Percentiles rank a stretch among this genome's conserved stretches.
Evolutionary conservation across 306 rosid species (phyloP).

Genomic region (Mucuna pruriens): DNA sequence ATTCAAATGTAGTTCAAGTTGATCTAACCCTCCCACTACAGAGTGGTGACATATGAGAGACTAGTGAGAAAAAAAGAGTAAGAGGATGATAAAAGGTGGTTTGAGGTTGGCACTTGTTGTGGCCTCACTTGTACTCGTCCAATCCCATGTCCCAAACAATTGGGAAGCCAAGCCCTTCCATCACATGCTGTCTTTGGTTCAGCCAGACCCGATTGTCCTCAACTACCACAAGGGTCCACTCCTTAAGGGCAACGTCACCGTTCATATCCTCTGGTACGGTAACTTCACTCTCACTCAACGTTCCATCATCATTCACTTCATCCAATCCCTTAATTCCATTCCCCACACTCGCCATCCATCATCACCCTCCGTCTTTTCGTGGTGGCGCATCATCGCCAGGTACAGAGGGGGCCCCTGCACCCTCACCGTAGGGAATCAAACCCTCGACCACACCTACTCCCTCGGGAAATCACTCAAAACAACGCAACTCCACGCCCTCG

Average conservation of each 20-base stretch:
- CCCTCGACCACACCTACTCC: conserved; percentile 19
- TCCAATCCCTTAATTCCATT: conserved; percentile 18
- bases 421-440: conserved; percentile 37
- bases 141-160: conserved; percentile 14
- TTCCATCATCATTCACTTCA: conserved; percentile 31
- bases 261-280: conserved; percentile 68
- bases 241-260: conserved; percentile 53
- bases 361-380: conserved; percentile 19
- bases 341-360: not conserved
- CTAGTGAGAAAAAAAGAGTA: too few relatives aligned
- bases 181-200: conserved; percentile 30
- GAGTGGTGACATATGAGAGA: too few relatives aligned
- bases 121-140: not conserved
- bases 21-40: conserved; percentile 2
- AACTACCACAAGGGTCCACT: conserved; percentile 72
- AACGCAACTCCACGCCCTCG: conserved; percentile 14
- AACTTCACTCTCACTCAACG: conserved; percentile 59
- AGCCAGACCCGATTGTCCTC: conserved; percentile 39
- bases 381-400: conserved; percentile 35
- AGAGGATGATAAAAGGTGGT: not conserved
- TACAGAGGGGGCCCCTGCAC: conserved; percentile 33
- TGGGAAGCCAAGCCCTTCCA: not conserved
- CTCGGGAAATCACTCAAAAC: conserved; percentile 36
- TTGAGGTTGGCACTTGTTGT: not conserved
- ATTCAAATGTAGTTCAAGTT: not conserved